Evolutionary conservation across 495 filamentous ascomycete genomes (phyloP), one percentile per base, ranked within the genome.

Genomic region (Cladorrhinum samala): DNA sequence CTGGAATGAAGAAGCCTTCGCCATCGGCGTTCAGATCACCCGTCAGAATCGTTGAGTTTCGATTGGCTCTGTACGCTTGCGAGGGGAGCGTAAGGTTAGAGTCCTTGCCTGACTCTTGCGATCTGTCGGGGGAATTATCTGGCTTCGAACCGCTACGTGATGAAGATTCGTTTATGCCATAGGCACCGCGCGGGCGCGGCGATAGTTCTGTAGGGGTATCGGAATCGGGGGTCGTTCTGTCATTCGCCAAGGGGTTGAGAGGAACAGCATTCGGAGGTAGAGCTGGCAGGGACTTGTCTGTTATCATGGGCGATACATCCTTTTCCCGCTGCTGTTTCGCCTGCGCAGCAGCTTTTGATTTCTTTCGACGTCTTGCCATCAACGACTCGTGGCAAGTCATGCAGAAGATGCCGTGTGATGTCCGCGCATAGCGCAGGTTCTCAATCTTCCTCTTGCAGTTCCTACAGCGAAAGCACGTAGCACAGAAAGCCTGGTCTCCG

Each of bases 321-420:
- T 79, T 84, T 25, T 79, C 79, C 51, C 78, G 72, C 52, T 80
- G 72, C 51, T 80, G 74, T 61, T 83, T 85, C 50, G 78, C 72
- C 57, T 82, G 71, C 24, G 78, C 73, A 2, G 81, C 72, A 49
- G 78, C 81, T 68, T 87, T 85, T 63, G 85, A 80, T 64, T 91
- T 92, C 71, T 99, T 99, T 51, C 90, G 81, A 59, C 94, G 80
- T 52, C 94, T 77, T 43, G 93, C 90, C 94, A 99, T 99, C 25
- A 99, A 71, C n/a, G 89, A 91, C 65, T 99, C 94, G 65, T 99
- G 94, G 65, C 94, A 99, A 64, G 86, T 91, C 94, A 99, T 99
- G 76, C 94, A 99, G 67, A 99, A 97, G 47, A 97, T 99, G 36
- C 94, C 94, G 67, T 96, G 93, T 9, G 94, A 96, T 0, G 94